Evolutionary conservation across 2,329 filamentous ascomycete species (phyloP).

Genomic region (Pyrenochaeta sp.): DNA sequence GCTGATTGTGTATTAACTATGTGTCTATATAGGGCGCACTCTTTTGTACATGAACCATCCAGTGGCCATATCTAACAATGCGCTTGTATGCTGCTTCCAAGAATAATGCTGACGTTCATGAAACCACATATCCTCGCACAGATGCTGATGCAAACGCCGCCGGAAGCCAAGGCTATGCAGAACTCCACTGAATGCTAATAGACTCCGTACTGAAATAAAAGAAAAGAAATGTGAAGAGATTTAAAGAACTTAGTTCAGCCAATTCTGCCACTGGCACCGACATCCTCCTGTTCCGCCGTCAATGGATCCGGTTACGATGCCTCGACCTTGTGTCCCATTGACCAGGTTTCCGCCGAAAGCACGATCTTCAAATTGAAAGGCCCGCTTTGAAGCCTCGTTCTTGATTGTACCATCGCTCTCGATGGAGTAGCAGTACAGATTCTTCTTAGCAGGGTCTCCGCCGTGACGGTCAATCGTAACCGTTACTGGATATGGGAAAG

Average conservation of each 20-base stretch:
- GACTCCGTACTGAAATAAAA: slow-evolving; percentile 4
- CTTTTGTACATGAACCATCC: slow-evolving; percentile 8
- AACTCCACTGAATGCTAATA: slow-evolving; percentile 20
- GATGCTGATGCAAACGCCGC: slow-evolving; percentile 7
- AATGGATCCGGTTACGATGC: slow-evolving; percentile 53
- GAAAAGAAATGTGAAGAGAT: not conserved
- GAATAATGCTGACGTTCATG: slow-evolving; percentile 2
- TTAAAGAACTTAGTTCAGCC: slow-evolving; percentile 28
- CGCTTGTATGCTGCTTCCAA: slow-evolving; percentile 10
- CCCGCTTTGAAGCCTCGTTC: slow-evolving; percentile 46
- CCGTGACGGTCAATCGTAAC: slow-evolving; percentile 68
- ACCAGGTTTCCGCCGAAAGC: slow-evolving; percentile 59
- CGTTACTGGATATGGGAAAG: slow-evolving; percentile 68
- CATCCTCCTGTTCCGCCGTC: slow-evolving; percentile 69
- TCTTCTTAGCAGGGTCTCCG: slow-evolving; percentile 61
- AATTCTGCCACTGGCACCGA: slow-evolving; percentile 67
- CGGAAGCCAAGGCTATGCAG: slow-evolving; percentile 24
- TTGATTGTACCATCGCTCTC: slow-evolving; percentile 56
- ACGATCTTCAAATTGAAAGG: slow-evolving; percentile 62
- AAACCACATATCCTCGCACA: not conserved
- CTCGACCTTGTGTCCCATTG: slow-evolving; percentile 58
- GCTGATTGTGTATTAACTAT: slow-evolving; percentile 7
- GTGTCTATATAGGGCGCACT: not conserved
- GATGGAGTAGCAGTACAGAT: slow-evolving; percentile 67
- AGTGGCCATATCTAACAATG: slow-evolving; percentile 8